These are phyloP conservation scores for Aureobasidium uvarum DNA, from an alignment of 2,329 filamentous ascomycete genomes.

Conservation along the genomic window DNA sequence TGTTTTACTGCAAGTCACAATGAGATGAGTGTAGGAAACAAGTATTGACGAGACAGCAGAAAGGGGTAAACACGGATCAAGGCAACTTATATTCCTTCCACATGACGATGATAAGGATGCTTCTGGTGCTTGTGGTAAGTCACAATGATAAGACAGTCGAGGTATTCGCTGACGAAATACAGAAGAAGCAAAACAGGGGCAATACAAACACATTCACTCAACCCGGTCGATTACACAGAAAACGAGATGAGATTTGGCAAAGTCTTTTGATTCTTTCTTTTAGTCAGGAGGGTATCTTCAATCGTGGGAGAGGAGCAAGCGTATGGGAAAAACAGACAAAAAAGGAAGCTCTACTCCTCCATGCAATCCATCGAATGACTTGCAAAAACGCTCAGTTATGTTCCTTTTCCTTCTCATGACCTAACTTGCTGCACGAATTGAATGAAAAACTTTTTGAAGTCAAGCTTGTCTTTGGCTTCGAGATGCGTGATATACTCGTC, in stretches of 20 bases:
- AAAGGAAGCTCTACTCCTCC: neutral
- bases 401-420: conserved; percentile 22
- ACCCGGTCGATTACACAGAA: too few species aligned
- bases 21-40: too few species aligned
- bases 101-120: too few species aligned
- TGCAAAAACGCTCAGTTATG: conserved; percentile 2
- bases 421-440: conserved; percentile 43
- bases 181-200: too few species aligned
- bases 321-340: neutral
- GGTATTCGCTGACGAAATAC: too few species aligned
- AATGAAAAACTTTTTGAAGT: conserved; percentile 49
- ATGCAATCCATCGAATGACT: conserved; percentile 6
- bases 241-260: neutral
- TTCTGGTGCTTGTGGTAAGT: too few species aligned
- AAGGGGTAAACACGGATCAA: too few species aligned
- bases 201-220: too few species aligned
- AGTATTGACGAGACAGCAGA: too few species aligned
- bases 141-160: too few species aligned
- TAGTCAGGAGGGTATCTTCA: conserved; percentile 11
- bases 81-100: too few species aligned
- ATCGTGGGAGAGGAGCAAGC: neutral
- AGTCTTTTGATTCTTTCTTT: neutral
- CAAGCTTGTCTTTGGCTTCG: conserved; percentile 41
- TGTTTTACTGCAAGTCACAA: too few species aligned
- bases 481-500: conserved; percentile 63